These are phyloP conservation scores for Trichothecium roseum DNA, from an alignment of 2,329 filamentous ascomycete genomes.

Conservation along the genomic window DNA sequence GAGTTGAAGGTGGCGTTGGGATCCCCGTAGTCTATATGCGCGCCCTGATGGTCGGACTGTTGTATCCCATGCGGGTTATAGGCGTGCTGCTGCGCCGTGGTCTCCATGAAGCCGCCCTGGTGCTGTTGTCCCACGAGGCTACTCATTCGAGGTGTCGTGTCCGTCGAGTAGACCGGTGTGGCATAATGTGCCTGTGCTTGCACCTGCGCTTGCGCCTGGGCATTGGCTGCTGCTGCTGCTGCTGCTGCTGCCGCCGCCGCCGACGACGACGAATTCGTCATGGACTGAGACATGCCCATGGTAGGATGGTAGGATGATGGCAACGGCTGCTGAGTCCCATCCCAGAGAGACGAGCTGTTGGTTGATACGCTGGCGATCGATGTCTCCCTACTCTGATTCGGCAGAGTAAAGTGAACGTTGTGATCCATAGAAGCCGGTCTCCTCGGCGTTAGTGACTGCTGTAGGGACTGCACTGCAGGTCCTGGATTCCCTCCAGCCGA, in stretches of 20 bases:
- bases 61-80: not conserved
- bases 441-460: constrained; percentile 26
- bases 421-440: constrained; percentile 18
- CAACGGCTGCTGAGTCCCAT: constrained; percentile 15
- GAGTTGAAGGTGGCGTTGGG: not conserved
- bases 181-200: constrained; percentile 4
- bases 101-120: no score
- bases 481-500: constrained; percentile 12
- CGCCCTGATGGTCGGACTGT: not conserved
- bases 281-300: constrained; percentile 10
- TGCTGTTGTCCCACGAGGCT: not conserved
- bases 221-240: not conserved
- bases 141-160: constrained; percentile 7
- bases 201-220: no score
- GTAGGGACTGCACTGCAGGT: constrained; percentile 20
- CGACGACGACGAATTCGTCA: constrained; percentile 7
- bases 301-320: constrained; percentile 14
- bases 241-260: not conserved
- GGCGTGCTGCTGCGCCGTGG: not conserved
- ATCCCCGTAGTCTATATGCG: not conserved
- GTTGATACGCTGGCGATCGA: constrained; percentile 22
- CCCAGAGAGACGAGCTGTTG: constrained; percentile 21
- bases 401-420: constrained; percentile 14
- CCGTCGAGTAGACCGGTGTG: constrained; percentile 2
- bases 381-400: constrained; percentile 21